phyloP scores from a whole-genome alignment of 805 yeast species.

The Candida quercuum region DNA sequence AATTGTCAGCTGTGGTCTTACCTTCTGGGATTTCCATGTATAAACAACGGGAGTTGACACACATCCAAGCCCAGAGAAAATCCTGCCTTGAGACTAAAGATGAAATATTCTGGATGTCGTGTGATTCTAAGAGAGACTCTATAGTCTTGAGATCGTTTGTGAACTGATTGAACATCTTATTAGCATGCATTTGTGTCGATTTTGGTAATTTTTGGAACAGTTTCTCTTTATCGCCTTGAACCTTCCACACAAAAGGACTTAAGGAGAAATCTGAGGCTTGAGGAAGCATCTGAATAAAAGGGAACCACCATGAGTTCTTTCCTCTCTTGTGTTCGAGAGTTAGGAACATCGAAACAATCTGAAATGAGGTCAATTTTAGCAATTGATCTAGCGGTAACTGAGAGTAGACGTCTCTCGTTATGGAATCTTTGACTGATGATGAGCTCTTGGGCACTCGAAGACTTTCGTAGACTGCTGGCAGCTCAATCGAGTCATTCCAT shows the following conservation, averaged over 20 bases:
- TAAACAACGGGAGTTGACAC: constrained; percentile 87
- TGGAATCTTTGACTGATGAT: constrained; percentile 18
- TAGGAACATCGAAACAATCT: constrained; percentile 47
- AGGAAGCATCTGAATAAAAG: constrained; percentile 66
- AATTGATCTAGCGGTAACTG: constrained; percentile 26
- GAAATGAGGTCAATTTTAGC: constrained; percentile 48
- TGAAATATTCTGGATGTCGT: background rate
- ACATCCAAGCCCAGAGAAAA: constrained; percentile 73
- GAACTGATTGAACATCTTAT: constrained; percentile 38
- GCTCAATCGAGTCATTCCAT: constrained; percentile 22
- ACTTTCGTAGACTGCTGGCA: constrained; percentile 7
- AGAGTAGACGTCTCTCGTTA: constrained; percentile 11
- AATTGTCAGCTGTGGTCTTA: constrained; percentile 50
- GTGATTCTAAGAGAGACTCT: constrained; percentile 10
- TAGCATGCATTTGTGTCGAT: constrained; percentile 34
- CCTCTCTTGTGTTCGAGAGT: constrained; percentile 38
- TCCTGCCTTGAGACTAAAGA: constrained; percentile 3
- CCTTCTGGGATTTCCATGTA: constrained; percentile 64
- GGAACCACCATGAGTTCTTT: constrained; percentile 53
- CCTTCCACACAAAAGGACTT: constrained; percentile 64
- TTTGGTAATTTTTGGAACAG: constrained; percentile 39
- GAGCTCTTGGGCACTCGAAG: constrained; percentile 11
- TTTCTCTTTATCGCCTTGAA: constrained; percentile 20
- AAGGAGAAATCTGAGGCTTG: constrained; percentile 41
- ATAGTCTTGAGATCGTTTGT: constrained; percentile 39